A percentile compares a stretch with the other conserved stretches of the same genome.
Conservation (phyloP, 2,329 filamentous ascomycete species). For the Aspergillus ustus region DNA sequence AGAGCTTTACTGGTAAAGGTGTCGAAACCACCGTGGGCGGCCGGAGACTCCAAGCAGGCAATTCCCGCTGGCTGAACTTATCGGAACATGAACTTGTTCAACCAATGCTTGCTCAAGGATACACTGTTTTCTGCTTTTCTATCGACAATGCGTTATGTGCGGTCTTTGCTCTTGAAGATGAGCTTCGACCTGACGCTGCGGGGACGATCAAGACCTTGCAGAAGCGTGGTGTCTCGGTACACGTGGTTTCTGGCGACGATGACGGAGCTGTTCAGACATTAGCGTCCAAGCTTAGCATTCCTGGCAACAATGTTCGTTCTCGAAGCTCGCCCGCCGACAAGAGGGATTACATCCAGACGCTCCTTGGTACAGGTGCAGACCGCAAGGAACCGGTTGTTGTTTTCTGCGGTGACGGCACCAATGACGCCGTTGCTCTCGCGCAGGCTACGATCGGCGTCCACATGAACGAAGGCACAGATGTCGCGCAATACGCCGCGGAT, state of each 20-base stretch:
- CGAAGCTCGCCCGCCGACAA: conserved; percentile 60
- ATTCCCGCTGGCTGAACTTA: conserved; percentile 42
- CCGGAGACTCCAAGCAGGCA: conserved; percentile 32
- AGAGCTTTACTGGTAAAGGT: conserved; percentile 37
- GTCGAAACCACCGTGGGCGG: conserved; percentile 28
- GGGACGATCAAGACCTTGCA: conserved; percentile 53
- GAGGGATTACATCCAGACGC: conserved; percentile 53
- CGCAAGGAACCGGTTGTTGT: conserved; percentile 54
- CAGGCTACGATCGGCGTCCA: conserved; percentile 74
- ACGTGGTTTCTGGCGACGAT: conserved; percentile 64
- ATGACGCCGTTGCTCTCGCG: conserved; percentile 74
- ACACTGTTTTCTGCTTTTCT: conserved; percentile 63
- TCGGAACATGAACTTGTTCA: conserved; percentile 35
- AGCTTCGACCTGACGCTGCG: conserved; percentile 54
- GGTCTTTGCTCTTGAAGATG: conserved; percentile 57
- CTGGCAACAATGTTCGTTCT: conserved; percentile 45
- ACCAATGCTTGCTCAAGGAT: conserved; percentile 44
- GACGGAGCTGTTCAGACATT: conserved; percentile 52
- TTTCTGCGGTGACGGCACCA: conserved; percentile 79
- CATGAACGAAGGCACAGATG: conserved; percentile 65
- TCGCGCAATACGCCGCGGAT: conserved; percentile 70
- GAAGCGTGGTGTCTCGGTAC: conserved; percentile 53
- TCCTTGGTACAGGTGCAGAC: conserved; percentile 25
- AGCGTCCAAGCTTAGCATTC: conserved; percentile 51
- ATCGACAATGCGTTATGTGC: conserved; percentile 50